phyloP scores from a whole-genome alignment of 2,329 filamentous ascomycete genomes.

The Chrysosphaeria jannelii region DNA sequence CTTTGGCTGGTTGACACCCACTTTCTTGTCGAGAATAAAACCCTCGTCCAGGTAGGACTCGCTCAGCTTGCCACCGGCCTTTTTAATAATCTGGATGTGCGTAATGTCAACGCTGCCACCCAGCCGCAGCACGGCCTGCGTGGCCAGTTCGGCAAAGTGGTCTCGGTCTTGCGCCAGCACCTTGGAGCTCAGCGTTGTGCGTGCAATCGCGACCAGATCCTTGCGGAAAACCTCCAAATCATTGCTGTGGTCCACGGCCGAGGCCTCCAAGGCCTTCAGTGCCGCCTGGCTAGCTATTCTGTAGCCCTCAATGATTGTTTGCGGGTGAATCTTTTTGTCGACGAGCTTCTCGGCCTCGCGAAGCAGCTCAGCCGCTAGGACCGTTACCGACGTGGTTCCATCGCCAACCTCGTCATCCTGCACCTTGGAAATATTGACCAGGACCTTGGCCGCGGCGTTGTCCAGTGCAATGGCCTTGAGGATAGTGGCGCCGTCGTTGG shows the following conservation, averaged over 20 bases:
- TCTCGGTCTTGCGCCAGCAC: constrained; percentile 80
- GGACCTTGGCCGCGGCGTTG: constrained; percentile 90
- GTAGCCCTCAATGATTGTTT: constrained; percentile 98
- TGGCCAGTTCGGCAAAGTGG: constrained; percentile 70
- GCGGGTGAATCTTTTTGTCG: constrained; percentile 93
- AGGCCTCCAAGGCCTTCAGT: constrained; percentile 52
- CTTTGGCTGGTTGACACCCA: constrained; percentile 96
- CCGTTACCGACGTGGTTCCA: constrained; percentile 90
- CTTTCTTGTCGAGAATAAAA: constrained; percentile 97
- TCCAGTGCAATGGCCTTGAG: constrained; percentile 95
- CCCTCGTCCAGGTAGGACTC: constrained; percentile 96
- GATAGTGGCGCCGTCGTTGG: constrained; percentile 94
- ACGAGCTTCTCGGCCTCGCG: constrained; percentile 93
- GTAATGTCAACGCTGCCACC: constrained; percentile 78
- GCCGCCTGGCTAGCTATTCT: constrained; percentile 85
- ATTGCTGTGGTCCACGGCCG: constrained; percentile 70
- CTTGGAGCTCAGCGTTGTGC: constrained; percentile 91
- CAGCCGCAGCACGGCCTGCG: constrained; percentile 71
- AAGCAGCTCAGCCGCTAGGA: constrained; percentile 78
- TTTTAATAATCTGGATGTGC: constrained; percentile 99
- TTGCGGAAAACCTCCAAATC: constrained; percentile 60
- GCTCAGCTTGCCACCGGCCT: constrained; percentile 85
- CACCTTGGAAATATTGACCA: constrained; percentile 98
- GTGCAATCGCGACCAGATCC: constrained; percentile 69
- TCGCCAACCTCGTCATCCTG: constrained; percentile 98